These are phyloP conservation scores for Gentiana straminea DNA, from an alignment of 257 asterid genomes.

Conservation along the genomic window DNA sequence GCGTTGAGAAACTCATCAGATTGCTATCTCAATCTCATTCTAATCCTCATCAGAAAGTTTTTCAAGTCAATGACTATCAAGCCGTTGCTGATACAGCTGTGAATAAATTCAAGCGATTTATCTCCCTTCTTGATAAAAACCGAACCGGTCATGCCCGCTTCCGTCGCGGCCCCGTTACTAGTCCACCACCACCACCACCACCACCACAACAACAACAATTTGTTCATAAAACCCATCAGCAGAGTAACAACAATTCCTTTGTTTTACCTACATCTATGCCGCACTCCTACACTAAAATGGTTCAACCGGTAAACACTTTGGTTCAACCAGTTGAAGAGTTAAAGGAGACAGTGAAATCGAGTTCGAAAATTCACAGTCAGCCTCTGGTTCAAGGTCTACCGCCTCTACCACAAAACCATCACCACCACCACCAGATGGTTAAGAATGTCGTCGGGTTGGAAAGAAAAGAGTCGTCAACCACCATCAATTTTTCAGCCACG, in stretches of 20 bases:
- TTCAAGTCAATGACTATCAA: slow-evolving; percentile 26
- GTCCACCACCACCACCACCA: slow-evolving; percentile 8
- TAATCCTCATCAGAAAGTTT: slow-evolving; percentile 7
- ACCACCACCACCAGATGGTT: slow-evolving; percentile 36
- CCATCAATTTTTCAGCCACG: slow-evolving; percentile 46
- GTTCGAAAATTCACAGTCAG: slow-evolving; percentile 43
- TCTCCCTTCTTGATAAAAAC: slow-evolving; percentile 59
- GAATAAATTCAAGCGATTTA: slow-evolving; percentile 58
- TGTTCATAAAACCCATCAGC: background rate
- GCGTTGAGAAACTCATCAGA: slow-evolving; percentile 74
- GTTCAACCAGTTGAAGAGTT: slow-evolving; percentile 18
- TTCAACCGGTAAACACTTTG: slow-evolving; percentile 12
- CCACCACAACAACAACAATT: background rate
- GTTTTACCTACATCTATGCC: too few species aligned
- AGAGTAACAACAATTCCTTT: background rate
- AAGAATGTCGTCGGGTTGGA: slow-evolving; percentile 27
- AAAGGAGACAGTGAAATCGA: slow-evolving; percentile 14
- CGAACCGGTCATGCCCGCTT: slow-evolving; percentile 93
- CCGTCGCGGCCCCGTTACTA: slow-evolving; percentile 66
- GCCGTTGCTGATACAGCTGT: slow-evolving; percentile 75
- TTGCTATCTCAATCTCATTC: slow-evolving; percentile 48
- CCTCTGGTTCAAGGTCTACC: slow-evolving; percentile 66
- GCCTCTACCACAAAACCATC: slow-evolving; percentile 54
- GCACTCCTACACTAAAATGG: background rate
- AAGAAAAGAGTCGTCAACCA: slow-evolving; percentile 56